A percentile compares a stretch with the other conserved stretches of the same genome.
Conservation (phyloP, 345 rosid species). For the Salix dunnii region DNA sequence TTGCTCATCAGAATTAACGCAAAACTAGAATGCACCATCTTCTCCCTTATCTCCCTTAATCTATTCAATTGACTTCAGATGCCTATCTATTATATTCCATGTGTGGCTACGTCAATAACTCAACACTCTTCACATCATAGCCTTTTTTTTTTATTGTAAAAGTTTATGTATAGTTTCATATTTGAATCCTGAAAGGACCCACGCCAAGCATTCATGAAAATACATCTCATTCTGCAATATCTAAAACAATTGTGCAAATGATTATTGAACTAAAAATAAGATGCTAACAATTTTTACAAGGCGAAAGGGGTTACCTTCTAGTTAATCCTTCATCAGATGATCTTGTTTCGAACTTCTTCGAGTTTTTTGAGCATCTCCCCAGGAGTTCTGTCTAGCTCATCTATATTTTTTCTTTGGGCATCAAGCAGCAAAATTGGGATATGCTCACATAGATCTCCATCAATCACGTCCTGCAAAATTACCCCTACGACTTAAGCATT, state of each 20-base stretch:
- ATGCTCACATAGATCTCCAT: slow-evolving; percentile 97
- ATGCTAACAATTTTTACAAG: not conserved
- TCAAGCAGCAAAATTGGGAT: slow-evolving; percentile 84
- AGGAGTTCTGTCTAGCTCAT: slow-evolving; percentile 91
- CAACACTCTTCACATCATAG: no score
- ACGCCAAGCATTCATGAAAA: no score
- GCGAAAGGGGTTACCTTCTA: slow-evolving; percentile 6
- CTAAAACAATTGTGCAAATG: not conserved
- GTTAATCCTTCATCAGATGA: slow-evolving; percentile 36
- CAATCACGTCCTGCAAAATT: slow-evolving; percentile 81
- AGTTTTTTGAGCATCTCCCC: slow-evolving; percentile 97
- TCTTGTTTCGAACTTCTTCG: slow-evolving; percentile 84
- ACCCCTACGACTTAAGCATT: slow-evolving; percentile 7
- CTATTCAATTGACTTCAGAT: not conserved
- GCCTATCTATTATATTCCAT: not conserved
- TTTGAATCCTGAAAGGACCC: no score
- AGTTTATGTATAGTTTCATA: no score
- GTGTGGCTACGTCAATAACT: not conserved
- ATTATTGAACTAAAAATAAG: not conserved
- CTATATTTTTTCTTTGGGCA: slow-evolving; percentile 83
- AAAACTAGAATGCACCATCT: not conserved
- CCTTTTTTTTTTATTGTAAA: no score
- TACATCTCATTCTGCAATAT: no score
- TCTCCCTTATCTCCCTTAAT: not conserved
- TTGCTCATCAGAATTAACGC: not conserved